A percentile compares a stretch with the other conserved stretches of the same genome.
These are phyloP conservation scores for Epichloe brachyelytri DNA, from an alignment of 2,329 filamentous ascomycete species.

Conservation along the genomic window DNA sequence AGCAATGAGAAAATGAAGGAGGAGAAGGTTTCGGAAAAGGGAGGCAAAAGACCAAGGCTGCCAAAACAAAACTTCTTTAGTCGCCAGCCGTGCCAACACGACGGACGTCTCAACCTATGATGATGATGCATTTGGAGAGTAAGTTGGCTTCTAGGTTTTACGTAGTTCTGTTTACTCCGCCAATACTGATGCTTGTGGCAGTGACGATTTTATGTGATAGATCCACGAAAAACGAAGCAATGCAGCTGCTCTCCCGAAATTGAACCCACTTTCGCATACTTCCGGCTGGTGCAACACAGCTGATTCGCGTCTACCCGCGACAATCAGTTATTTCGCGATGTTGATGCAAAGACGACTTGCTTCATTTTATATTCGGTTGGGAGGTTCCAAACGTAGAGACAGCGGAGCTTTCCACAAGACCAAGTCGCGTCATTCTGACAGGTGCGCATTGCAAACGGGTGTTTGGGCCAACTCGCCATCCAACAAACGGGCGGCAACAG, in stretches of 20 bases:
- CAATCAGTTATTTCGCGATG: background rate
- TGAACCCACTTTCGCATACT: background rate
- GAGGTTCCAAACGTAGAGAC: background rate
- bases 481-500: background rate
- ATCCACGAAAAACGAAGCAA: background rate
- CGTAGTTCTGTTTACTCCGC: no score
- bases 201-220: slow-evolving; percentile 62
- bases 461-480: background rate
- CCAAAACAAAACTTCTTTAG: slow-evolving; percentile 80
- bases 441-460: background rate
- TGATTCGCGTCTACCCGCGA: background rate
- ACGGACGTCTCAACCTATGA: slow-evolving; percentile 71
- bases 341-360: background rate
- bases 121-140: slow-evolving; percentile 72
- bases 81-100: slow-evolving; percentile 46
- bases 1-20: slow-evolving; percentile 98
- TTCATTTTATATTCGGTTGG: background rate
- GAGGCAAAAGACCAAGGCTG: slow-evolving; percentile 92
- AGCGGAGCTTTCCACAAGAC: background rate
- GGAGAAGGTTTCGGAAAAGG: slow-evolving; percentile 88
- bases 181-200: slow-evolving; percentile 16
- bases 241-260: background rate
- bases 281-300: background rate
- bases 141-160: slow-evolving; percentile 28
- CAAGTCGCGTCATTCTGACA: background rate